Base-by-base conservation (phyloP, 2,329 filamentous ascomycete genomes). In the Ophiobolus disseminans region DNA sequence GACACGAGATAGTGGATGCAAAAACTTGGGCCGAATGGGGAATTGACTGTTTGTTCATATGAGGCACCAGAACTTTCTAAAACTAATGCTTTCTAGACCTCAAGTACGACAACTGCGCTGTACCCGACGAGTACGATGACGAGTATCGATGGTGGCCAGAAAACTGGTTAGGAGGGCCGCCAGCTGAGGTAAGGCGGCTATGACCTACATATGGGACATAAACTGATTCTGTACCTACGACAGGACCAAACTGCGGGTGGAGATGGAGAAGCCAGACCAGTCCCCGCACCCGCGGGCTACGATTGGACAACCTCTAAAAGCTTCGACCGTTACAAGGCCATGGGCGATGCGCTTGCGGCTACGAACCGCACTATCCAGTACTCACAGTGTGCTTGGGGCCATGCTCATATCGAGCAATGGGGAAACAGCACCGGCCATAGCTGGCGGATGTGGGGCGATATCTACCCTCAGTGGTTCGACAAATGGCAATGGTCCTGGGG, bases 1-100 rank as follows among this genome's bases (percentile, higher is more conserved):
- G 80, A 3, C 76, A 81, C 55, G 84, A 87, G 57, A 62, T 72
- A 1, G 64, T 81, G 11, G 85, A 87, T 61, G 84, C 83, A 0
- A 67, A 75, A 19, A 79, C 80, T 0, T 85, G 80, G 56, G 79
- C 81, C 0, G 54, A 57, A 16, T 70, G 68, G 68, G 67, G 58
- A 6, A 49, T 70, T 34, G 67, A 70, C 36, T 70, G 55, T 58
- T 16, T 13, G 55, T 47, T 17, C n/a, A 13, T 7, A 20, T 25
- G 3, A 21, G 6, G 4, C 7, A 9, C 30, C n/a, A 3, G 2
- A 25, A 4, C 36, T 5, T 10, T 6, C 19, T 34, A 13, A n/a
- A n/a, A 19, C 38, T 48, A 17, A 50, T 8, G 4, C 7, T 14
- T 11, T 30, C 13, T 11, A 58, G 55, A 67, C 41, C 42, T 68